Percentiles rank a stretch among this genome's conserved stretches.
Conservation (phyloP, 1,139 yeast species). For the Taphrina deformans region DNA sequence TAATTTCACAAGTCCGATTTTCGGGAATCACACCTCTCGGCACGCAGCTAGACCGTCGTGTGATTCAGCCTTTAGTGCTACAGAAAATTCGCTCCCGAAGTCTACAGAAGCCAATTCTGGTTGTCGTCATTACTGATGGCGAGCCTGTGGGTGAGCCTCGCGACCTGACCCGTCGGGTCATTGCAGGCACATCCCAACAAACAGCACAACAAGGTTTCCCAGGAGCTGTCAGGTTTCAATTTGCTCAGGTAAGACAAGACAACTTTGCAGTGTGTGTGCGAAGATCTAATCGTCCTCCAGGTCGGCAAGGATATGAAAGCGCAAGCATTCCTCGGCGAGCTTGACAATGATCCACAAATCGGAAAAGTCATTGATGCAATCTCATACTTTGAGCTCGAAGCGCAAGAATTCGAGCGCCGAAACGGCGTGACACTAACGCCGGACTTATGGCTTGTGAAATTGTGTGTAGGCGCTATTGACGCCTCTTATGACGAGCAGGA, state of each 20-base stretch:
- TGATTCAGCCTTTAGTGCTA: slow-evolving; percentile 44
- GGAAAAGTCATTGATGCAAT: slow-evolving; percentile 46
- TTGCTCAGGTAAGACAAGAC: slow-evolving; percentile 41
- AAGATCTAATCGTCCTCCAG: no score
- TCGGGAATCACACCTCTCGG: slow-evolving; percentile 46
- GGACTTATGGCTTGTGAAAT: slow-evolving; percentile 45
- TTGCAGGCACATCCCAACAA: slow-evolving; percentile 42
- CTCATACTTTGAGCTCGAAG: slow-evolving; percentile 45
- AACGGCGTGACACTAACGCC: slow-evolving; percentile 45
- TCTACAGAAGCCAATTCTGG: slow-evolving; percentile 44
- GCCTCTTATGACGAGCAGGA: slow-evolving; percentile 27
- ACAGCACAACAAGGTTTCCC: slow-evolving; percentile 42
- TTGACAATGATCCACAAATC: slow-evolving; percentile 42
- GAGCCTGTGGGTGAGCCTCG: slow-evolving; percentile 46
- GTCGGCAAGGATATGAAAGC: slow-evolving; percentile 46
- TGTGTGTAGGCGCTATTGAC: slow-evolving; percentile 39
- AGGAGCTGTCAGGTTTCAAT: slow-evolving; percentile 46
- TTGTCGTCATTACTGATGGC: slow-evolving; percentile 45
- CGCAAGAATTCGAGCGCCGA: slow-evolving; percentile 45
- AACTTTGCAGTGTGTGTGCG: no score
- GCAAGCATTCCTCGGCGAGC: slow-evolving; percentile 43
- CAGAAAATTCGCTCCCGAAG: slow-evolving; percentile 42
- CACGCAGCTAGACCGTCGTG: slow-evolving; percentile 42
- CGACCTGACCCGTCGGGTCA: slow-evolving; percentile 42
- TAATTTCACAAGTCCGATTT: slow-evolving; percentile 43